A percentile compares a stretch with the other conserved stretches of the same genome.
Conservation (phyloP, 495 filamentous ascomycete genomes). For the Friedmanniomyces endolithicus region DNA sequence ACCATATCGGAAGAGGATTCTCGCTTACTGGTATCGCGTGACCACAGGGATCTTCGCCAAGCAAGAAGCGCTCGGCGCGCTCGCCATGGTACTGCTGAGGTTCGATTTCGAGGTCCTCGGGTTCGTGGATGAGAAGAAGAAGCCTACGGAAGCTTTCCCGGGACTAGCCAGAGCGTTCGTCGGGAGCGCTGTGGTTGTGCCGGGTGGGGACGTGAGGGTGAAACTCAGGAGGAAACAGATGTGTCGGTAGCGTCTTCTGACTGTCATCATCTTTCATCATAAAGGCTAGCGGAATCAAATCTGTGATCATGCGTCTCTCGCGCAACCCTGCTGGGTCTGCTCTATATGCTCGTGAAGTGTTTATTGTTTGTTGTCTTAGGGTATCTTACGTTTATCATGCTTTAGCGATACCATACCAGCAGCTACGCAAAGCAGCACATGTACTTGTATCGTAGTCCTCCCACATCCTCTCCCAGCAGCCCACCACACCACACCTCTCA, state of each 20-base stretch:
- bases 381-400: not conserved
- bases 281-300: too few species aligned
- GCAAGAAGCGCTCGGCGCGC: slow-evolving; percentile 15
- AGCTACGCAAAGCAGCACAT: too few species aligned
- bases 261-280: too few species aligned
- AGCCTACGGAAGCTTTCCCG: slow-evolving; percentile 11
- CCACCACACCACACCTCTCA: not conserved
- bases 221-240: slow-evolving; percentile 8
- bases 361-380: too few species aligned
- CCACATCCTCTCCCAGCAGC: not conserved
- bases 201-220: slow-evolving; percentile 19
- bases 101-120: slow-evolving; percentile 20
- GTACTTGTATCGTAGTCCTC: too few species aligned
- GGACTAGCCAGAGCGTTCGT: slow-evolving; percentile 2
- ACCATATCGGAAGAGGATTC: too few species aligned
- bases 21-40: too few species aligned
- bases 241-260: too few species aligned
- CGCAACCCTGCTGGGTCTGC: too few species aligned
- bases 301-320: too few species aligned
- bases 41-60: slow-evolving; percentile 12
- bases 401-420: not conserved
- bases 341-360: too few species aligned
- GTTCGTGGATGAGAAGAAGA: slow-evolving; percentile 15
- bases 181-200: slow-evolving; percentile 12
- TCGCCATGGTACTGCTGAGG: slow-evolving; percentile 13